Base-by-base conservation (phyloP, 1,284 basidiomycete species). In the Austroboletus niveus region DNA sequence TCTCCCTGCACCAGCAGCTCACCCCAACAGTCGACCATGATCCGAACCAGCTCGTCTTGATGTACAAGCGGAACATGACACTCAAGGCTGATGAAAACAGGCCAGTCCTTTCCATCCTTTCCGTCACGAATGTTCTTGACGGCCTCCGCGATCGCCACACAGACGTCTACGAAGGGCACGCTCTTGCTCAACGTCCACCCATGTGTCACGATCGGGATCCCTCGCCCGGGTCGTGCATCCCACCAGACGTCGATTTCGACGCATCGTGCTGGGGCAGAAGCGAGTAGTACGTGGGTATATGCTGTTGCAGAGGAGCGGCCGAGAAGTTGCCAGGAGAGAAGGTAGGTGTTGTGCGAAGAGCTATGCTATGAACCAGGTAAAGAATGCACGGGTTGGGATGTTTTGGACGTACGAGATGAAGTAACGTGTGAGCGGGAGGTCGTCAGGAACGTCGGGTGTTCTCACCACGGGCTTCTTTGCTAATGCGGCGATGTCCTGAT, bases 161-260 rank as follows among this genome's bases (percentile, higher is more conserved):
- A 82, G 1, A 82, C 81, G 36, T 72, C 72, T 17, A 70, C 48
- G 52, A 85, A 80, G 1, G 75, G 58, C 2, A 82, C 72, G 30
- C 75, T 71, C 53, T 73, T 72, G 52, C 74, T 79, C 49, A 81
- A 70, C 0, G 82, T 84, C 57, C 79, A 71, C 1, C 82, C 82
- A 57, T 86, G 84, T 0, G 80, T 86, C 32, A 85, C 82, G 48
- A 84, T 71, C 27, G 78, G 75, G 6, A 53, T 5, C 7, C 52
- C 71, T 11, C 79, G 80, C 42, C 74, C 69, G 3, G 72, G 69
- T 5, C 77, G 76, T 17, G 40, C 50, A 31, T 51, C 49, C 11
- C 81, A 75, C 85, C 85, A 87, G 12, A 82, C 82, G 58, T 87
- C 85, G 52, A 87, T 84, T 63, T 87, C 85, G 67, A 87, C 80